A percentile compares a stretch with the other conserved stretches of the same genome.
phyloP scores from a whole-genome alignment of 805 yeast species.

The Ogataea methylovora region DNA sequence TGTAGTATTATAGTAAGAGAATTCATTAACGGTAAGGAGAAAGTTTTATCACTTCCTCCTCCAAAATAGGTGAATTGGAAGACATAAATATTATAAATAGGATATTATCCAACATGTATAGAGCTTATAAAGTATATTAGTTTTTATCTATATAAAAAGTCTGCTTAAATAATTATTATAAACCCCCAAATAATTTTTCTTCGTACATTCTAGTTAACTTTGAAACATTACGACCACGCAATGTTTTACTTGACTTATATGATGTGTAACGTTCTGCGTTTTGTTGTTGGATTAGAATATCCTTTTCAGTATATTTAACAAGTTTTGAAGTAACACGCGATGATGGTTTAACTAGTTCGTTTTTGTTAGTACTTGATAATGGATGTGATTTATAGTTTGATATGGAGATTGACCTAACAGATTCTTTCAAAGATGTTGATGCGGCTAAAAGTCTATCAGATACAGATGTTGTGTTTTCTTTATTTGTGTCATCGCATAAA shows the following conservation, averaged over 20 bases:
- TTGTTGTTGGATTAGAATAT: conserved; percentile 16
- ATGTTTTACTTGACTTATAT: conserved; percentile 16
- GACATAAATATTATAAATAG: not conserved
- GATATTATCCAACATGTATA: too few species aligned
- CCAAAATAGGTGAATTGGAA: conserved; percentile 14
- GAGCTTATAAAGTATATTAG: not conserved
- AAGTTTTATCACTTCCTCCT: conserved; percentile 10
- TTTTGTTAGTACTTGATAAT: conserved; percentile 1
- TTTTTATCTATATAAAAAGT: too few species aligned
- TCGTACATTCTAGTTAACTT: conserved; percentile 43
- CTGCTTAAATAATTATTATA: not conserved
- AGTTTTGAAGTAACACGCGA: conserved; percentile 15
- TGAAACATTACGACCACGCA: conserved; percentile 46
- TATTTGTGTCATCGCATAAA: not conserved
- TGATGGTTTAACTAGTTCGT: conserved; percentile 19
- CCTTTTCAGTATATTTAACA: conserved; percentile 25
- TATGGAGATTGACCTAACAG: not conserved
- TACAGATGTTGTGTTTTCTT: not conserved
- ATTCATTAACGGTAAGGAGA: conserved; percentile 38
- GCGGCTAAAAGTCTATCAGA: not conserved
- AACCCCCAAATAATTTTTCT: conserved; percentile 26
- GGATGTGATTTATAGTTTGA: not conserved
- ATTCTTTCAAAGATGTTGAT: not conserved
- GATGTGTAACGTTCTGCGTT: conserved; percentile 3
- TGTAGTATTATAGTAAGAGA: conserved; percentile 82